phyloP scores from a whole-genome alignment of 2,329 filamentous ascomycete genomes.

The Ascocoryne sarcoides region DNA sequence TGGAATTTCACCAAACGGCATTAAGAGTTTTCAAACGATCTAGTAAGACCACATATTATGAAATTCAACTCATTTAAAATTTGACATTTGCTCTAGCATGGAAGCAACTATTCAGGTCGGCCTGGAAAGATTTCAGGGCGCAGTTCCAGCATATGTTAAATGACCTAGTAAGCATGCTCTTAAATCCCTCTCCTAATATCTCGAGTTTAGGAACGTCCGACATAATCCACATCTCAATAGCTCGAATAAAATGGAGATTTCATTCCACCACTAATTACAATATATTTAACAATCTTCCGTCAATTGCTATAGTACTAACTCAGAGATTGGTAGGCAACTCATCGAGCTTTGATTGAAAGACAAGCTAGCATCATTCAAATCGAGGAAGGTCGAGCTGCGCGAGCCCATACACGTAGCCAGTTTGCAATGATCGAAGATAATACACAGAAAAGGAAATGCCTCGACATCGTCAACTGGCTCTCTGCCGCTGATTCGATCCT shows the following conservation, averaged over 20 bases:
- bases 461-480: slow-evolving; percentile 18
- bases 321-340: no score
- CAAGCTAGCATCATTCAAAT: slow-evolving; percentile 25
- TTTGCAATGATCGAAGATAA: slow-evolving; percentile 14
- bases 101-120: slow-evolving; percentile 27
- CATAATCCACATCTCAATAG: no score
- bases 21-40: slow-evolving; percentile 24
- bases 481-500: slow-evolving; percentile 10
- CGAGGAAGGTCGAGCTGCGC: slow-evolving; percentile 19
- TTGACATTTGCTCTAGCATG: slow-evolving; percentile 21
- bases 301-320: no score
- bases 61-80: not conserved
- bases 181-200: no score
- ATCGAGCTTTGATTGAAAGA: slow-evolving; percentile 26
- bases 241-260: no score
- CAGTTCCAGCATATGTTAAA: slow-evolving; percentile 25
- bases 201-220: no score
- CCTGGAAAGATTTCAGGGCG: slow-evolving; percentile 28
- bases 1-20: slow-evolving; percentile 31
- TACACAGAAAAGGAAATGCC: slow-evolving; percentile 12
- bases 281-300: no score
- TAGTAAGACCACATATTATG: no score
- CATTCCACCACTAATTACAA: no score
- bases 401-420: slow-evolving; percentile 10
- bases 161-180: slow-evolving; percentile 24